These are phyloP conservation scores for Cordyceps pruinosa DNA, from an alignment of 2,329 filamentous ascomycete genomes.

Conservation along the genomic window DNA sequence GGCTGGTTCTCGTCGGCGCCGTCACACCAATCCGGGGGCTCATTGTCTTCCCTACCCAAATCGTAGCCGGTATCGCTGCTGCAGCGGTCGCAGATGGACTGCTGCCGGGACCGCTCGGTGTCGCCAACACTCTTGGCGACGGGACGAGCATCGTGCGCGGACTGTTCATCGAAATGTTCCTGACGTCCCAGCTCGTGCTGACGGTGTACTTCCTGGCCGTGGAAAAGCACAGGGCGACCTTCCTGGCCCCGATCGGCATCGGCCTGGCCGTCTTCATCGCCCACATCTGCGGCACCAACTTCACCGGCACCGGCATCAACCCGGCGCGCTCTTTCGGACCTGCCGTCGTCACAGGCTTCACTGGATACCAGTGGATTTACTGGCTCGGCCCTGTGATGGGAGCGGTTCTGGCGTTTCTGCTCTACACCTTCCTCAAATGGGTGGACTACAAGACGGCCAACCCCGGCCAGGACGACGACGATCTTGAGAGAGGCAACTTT, in stretches of 20 bases:
- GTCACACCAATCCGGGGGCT: constrained; percentile 45
- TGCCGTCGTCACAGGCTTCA: constrained; percentile 36
- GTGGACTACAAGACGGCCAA: constrained; percentile 47
- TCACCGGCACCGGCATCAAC: constrained; percentile 43
- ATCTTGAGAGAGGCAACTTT: constrained; percentile 19
- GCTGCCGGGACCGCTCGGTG: constrained; percentile 49
- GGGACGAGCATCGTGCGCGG: constrained; percentile 49
- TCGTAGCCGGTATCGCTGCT: constrained; percentile 52
- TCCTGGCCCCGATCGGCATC: constrained; percentile 64
- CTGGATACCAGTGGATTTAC: constrained; percentile 47
- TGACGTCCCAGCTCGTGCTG: constrained; percentile 57
- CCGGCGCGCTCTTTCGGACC: constrained; percentile 46
- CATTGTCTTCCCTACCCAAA: constrained; percentile 48
- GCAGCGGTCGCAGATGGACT: constrained; percentile 50
- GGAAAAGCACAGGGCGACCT: constrained; percentile 68
- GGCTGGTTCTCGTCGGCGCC: constrained; percentile 51
- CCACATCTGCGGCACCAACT: constrained; percentile 39
- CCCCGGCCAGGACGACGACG: constrained; percentile 39
- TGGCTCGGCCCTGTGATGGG: constrained; percentile 48
- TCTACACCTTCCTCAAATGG: constrained; percentile 44
- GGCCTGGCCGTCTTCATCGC: constrained; percentile 62
- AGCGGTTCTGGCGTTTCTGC: constrained; percentile 37
- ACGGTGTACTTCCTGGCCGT: constrained; percentile 63
- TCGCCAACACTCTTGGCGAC: constrained; percentile 48
- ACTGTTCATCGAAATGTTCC: constrained; percentile 60